Evolutionary conservation across 1,284 basidiomycete species (phyloP).

Genomic region (Anthracocystis panici-leucophaei): DNA sequence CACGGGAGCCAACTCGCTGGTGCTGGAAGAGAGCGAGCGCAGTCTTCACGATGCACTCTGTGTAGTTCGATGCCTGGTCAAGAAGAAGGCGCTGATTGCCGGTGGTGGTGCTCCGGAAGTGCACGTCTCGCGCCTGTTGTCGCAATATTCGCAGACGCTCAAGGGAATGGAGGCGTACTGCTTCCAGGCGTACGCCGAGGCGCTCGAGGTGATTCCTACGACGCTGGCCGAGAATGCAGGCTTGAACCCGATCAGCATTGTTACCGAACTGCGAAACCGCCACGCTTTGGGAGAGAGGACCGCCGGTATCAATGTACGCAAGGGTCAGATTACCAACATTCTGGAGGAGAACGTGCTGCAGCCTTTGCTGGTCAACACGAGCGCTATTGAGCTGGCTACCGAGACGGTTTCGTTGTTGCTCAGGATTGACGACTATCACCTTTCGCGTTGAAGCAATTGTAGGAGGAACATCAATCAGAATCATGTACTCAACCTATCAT

Average conservation of each 20-base stretch:
- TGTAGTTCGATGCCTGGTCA: conserved; percentile 96
- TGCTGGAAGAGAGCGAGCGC: conserved; percentile 96
- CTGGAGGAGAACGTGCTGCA: conserved; percentile 97
- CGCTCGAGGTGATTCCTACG: conserved; percentile 96
- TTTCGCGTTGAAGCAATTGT: conserved; percentile 51
- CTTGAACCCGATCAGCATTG: conserved; percentile 96
- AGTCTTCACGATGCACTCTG: conserved; percentile 98
- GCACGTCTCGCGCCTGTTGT: conserved; percentile 91
- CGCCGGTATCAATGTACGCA: conserved; percentile 92
- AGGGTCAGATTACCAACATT: conserved; percentile 92
- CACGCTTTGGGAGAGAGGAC: conserved; percentile 94
- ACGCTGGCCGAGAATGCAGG: conserved; percentile 99
- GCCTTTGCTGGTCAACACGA: conserved; percentile 93
- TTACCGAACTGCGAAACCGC: conserved; percentile 95
- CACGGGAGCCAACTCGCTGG: conserved; percentile 91
- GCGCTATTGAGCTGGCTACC: conserved; percentile 92
- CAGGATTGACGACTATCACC: conserved; percentile 91
- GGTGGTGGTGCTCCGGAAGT: conserved; percentile 99
- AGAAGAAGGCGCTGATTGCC: conserved; percentile 96
- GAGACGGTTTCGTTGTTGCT: conserved; percentile 97
- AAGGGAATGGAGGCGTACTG: conserved; percentile 99
- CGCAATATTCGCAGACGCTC: conserved; percentile 91
- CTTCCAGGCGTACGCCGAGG: conserved; percentile 98
- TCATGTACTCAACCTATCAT: background rate
- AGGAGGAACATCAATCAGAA: background rate